A percentile compares a stretch with the other conserved stretches of the same genome.
These are phyloP conservation scores for Naganishia sp. DNA, from an alignment of 1,284 basidiomycete species.

Conservation along the genomic window DNA sequence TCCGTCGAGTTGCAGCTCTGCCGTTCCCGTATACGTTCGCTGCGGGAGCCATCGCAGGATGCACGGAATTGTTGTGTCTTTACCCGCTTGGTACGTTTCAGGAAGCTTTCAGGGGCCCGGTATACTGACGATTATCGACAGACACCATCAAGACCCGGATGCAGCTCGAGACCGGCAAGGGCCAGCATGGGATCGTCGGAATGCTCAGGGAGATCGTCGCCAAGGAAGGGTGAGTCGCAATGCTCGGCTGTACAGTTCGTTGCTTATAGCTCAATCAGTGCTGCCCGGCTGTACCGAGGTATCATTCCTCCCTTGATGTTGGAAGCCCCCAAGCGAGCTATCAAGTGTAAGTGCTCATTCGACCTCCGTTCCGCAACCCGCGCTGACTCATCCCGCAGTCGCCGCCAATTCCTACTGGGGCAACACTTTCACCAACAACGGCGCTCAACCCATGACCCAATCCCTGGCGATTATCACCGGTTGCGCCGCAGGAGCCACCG, in stretches of 20 bases:
- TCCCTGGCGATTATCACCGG: conserved; percentile 84
- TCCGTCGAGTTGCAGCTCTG: conserved; percentile 59
- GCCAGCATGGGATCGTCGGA: conserved; percentile 71
- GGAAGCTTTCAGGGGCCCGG: neutral
- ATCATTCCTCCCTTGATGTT: conserved; percentile 90
- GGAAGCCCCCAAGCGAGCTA: conserved; percentile 96
- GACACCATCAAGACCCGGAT: conserved; percentile 87
- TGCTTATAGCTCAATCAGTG: conserved; percentile 46
- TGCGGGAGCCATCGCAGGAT: conserved; percentile 83
- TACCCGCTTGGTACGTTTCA: conserved; percentile 79
- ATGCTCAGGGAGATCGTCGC: conserved; percentile 68
- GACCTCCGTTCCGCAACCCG: conserved; percentile 33
- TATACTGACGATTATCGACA: conserved; percentile 34
- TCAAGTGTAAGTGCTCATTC: conserved; percentile 77
- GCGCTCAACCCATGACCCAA: conserved; percentile 83
- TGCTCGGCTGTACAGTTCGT: neutral
- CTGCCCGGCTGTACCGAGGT: conserved; percentile 85
- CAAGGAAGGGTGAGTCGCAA: conserved; percentile 62
- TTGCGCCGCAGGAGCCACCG: conserved; percentile 90
- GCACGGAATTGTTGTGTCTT: conserved; percentile 83
- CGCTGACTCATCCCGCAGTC: conserved; percentile 33
- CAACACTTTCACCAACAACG: conserved; percentile 59
- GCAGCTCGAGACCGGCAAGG: conserved; percentile 86
- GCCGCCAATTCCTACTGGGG: conserved; percentile 95
- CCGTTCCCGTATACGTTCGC: conserved; percentile 85